A percentile compares a stretch with the other conserved stretches of the same genome.
phyloP scores from a whole-genome alignment of 768 basidiomycete genomes.

The Lactifluus subvellereus region DNA sequence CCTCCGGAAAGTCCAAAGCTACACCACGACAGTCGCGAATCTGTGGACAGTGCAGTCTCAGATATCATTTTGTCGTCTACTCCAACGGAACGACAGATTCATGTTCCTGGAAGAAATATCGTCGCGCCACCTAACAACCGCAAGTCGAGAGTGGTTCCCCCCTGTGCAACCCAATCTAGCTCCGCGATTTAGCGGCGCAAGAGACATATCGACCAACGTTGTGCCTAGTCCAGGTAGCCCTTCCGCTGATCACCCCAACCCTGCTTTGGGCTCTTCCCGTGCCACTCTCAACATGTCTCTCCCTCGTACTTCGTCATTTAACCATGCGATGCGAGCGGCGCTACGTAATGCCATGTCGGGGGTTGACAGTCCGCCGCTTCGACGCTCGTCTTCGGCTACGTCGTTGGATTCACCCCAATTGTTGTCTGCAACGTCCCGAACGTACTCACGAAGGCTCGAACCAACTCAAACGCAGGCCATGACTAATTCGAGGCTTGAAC shows the following conservation, averaged over 20 bases:
- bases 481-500: not conserved
- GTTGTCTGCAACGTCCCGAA: not conserved
- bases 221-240: not conserved
- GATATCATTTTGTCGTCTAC: not conserved
- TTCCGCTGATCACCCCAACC: not conserved
- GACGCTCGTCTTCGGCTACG: not conserved
- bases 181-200: not conserved
- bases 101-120: not conserved
- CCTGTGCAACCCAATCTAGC: not conserved
- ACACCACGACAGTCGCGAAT: not conserved
- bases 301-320: slow-evolving; percentile 11
- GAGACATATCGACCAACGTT: not conserved
- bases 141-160: not conserved
- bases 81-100: not conserved
- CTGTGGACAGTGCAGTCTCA: not conserved
- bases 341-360: slow-evolving; percentile 7
- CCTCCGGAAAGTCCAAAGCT: slow-evolving; percentile 2
- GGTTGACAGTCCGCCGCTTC: not conserved
- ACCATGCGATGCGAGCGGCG: slow-evolving; percentile 12
- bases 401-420: not conserved
- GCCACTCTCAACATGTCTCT: not conserved
- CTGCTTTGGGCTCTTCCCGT: not conserved
- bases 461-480: not conserved
- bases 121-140: not conserved
- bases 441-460: not conserved